These are phyloP conservation scores for Rhynchospora tenuis DNA, from an alignment of 176 grass and related monocot genomes.

Conservation along the genomic window DNA sequence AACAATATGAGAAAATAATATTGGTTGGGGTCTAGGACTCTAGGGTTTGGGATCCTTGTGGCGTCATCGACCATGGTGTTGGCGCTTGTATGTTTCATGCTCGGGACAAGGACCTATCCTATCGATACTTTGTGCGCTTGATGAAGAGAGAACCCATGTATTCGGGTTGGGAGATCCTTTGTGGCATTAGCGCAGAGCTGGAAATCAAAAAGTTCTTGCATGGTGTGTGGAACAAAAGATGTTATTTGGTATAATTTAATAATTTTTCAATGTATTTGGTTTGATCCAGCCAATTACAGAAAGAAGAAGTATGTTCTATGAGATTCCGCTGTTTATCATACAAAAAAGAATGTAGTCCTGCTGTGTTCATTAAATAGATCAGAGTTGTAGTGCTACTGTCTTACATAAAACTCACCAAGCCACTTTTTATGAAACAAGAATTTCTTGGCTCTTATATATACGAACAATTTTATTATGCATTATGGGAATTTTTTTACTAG, in stretches of 20 bases:
- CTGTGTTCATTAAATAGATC: not conserved
- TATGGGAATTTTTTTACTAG: not conserved
- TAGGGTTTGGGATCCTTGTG: conserved; percentile 79
- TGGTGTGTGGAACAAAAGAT: not conserved
- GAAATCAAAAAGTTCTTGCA: conserved; percentile 10
- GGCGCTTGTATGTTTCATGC: conserved; percentile 33
- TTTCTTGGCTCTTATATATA: not conserved
- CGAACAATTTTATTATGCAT: not conserved
- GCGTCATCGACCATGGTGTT: conserved; percentile 41
- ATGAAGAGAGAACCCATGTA: conserved; percentile 54
- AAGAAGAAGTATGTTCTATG: not conserved
- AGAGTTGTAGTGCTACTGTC: not conserved
- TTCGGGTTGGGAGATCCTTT: conserved; percentile 48
- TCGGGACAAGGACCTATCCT: conserved; percentile 29
- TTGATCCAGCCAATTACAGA: not conserved
- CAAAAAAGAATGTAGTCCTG: not conserved
- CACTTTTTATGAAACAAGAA: not conserved
- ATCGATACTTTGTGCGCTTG: conserved; percentile 56
- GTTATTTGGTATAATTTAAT: not conserved
- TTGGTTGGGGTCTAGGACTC: conserved; percentile 72
- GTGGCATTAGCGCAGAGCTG: conserved; percentile 23
- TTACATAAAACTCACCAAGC: not conserved
- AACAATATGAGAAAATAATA: conserved; percentile 69
- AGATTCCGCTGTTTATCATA: not conserved
- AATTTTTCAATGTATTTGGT: not conserved